Percentiles rank a stretch among this genome's conserved stretches.
These are phyloP conservation scores for Erythrophleum fordii DNA, from an alignment of 306 rosid species.

Conservation along the genomic window DNA sequence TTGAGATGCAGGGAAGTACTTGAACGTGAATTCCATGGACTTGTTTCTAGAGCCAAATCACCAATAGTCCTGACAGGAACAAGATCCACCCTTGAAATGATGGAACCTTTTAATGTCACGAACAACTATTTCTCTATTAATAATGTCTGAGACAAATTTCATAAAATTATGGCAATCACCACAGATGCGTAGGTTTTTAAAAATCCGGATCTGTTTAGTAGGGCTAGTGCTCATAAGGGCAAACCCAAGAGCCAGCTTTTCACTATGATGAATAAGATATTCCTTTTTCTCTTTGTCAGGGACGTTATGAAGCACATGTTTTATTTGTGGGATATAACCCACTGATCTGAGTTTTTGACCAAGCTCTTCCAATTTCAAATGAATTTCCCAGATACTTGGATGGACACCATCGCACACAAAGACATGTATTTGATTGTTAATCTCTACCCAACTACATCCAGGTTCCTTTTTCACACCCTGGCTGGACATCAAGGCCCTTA, in stretches of 20 bases:
- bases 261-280: conserved; percentile 50
- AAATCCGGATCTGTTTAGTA: conserved; percentile 34
- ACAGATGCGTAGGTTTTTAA: conserved; percentile 51
- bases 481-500: conserved; percentile 44
- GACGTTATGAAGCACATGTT: conserved; percentile 43
- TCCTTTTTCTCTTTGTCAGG: conserved; percentile 38
- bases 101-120: conserved; percentile 48
- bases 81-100: conserved; percentile 47
- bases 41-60: conserved; percentile 27
- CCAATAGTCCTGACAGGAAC: conserved; percentile 51
- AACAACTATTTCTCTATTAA: conserved; percentile 42
- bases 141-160: conserved; percentile 44
- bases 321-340: conserved; percentile 43
- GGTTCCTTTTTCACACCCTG: conserved; percentile 53
- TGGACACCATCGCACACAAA: conserved; percentile 42
- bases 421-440: conserved; percentile 38
- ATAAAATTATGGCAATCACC: conserved; percentile 47
- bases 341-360: conserved; percentile 36
- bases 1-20: neutral
- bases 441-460: conserved; percentile 54
- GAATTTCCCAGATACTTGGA: conserved; percentile 39
- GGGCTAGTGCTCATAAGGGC: conserved; percentile 38
- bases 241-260: conserved; percentile 49
- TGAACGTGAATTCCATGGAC: conserved; percentile 1
- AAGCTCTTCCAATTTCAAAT: conserved; percentile 44